Evolutionary conservation across 768 basidiomycete genomes (phyloP), one percentile per base, ranked within the genome.

Genomic region (Pisolithus albus): DNA sequence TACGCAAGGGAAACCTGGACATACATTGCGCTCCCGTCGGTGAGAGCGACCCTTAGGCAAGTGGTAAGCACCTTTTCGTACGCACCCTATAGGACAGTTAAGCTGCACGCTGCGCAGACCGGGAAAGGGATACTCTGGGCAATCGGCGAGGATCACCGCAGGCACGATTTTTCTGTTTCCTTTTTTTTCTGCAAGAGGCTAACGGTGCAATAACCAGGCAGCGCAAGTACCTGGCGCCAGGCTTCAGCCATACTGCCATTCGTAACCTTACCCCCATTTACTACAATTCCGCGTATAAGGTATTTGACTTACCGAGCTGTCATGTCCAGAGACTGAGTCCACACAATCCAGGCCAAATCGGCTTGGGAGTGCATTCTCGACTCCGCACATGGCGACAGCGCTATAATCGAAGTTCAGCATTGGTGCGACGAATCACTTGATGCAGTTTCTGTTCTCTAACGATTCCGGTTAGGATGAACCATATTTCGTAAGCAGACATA

Each of bases 1-100:
- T 79, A 72, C 51, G 67, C 74, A 0, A 70, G 64, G 50, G 81
- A 82, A 46, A 76, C 79, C 0, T 77, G 57, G 64, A 62, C 65
- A 0, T 71, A 70, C 18, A 34, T 59, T 11, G 44, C 56, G 5
- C 64, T 59, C 19, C 67, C 56, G 50, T 56, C 56, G 24, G 57
- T 11, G 23, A 48, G 46, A 61, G 56, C 49, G 3, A 54, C 47
- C 1, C 58, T 64, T 24, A 65, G 64, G 50, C 51, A 42, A 4
- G 0, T 65, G 10, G 71, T 71, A 51, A 52, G 67, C n/a, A 6
- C 13, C 16, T 2, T 2, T 41, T 26, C 28, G 10, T 40, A 5
- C 21, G 5, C 7, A 10, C 4, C 5, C 24, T 6, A 43, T 5
- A 40, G 7, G 4, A 23, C 10, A 10, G 39, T 42, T 59, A 47